phyloP scores from a whole-genome alignment of 345 rosid genomes.

The Murraya paniculata region DNA sequence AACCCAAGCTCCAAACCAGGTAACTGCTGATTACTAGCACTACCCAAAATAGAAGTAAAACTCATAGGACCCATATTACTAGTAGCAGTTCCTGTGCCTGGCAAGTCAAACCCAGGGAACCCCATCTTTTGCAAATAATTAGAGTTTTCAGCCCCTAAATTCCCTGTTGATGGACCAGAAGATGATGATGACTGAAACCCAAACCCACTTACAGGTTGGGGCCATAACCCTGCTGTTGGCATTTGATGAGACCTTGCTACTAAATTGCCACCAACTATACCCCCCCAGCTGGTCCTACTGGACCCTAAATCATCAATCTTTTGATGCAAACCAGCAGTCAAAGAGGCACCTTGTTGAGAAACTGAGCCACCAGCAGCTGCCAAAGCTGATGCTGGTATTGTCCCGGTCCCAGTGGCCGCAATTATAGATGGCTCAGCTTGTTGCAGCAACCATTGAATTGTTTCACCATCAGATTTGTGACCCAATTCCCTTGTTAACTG shows the following conservation, averaged over 20 bases:
- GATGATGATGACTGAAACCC: conserved; percentile 57
- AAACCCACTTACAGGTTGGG: conserved; percentile 57
- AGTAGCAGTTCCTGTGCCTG: conserved; percentile 22
- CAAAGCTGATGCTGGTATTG: conserved; percentile 93
- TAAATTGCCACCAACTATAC: conserved; percentile 48
- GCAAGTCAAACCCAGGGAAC: conserved; percentile 78
- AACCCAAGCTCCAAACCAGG: conserved; percentile 95
- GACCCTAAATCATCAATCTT: conserved; percentile 64
- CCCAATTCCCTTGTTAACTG: conserved; percentile 96
- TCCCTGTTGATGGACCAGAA: conserved; percentile 41
- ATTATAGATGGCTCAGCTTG: conserved; percentile 94
- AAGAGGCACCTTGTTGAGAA: conserved; percentile 59
- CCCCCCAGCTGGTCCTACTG: conserved; percentile 62
- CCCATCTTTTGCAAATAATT: conserved; percentile 61
- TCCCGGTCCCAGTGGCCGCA: conserved; percentile 90
- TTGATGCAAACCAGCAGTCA: conserved; percentile 70
- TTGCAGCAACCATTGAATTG: conserved; percentile 93
- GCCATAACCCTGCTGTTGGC: conserved; percentile 72
- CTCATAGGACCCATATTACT: conserved; percentile 64
- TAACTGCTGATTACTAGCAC: conserved; percentile 43
- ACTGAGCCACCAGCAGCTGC: conserved; percentile 59
- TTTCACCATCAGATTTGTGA: conserved; percentile 96
- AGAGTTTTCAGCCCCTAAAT: conserved; percentile 50
- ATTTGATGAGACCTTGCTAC: conserved; percentile 65
- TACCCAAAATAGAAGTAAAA: conserved; percentile 72